Percentiles rank a stretch among this genome's conserved stretches.
These are phyloP conservation scores for Fusarium brevicatenulatum DNA, from an alignment of 2,329 filamentous ascomycete genomes.

Conservation along the genomic window DNA sequence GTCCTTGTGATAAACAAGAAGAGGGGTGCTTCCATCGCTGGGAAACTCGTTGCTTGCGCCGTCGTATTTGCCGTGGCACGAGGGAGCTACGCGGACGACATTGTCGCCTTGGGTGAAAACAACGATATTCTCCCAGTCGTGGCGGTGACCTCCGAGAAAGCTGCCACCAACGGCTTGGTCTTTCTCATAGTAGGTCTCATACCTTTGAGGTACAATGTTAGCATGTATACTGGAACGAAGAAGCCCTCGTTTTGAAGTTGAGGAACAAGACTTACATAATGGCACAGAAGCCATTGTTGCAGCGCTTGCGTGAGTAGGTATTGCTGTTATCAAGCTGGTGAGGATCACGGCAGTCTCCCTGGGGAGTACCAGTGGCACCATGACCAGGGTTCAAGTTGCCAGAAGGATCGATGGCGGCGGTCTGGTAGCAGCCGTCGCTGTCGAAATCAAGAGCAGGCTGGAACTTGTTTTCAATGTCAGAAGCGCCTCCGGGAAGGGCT, in stretches of 20 bases:
- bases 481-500: conserved; percentile 48
- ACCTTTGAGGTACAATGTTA: conserved; percentile 5
- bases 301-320: conserved; percentile 47
- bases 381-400: conserved; percentile 48
- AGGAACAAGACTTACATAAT: conserved; percentile 35
- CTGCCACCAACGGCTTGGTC: conserved; percentile 51
- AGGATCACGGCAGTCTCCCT: conserved; percentile 46
- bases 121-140: conserved; percentile 56
- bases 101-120: conserved; percentile 46
- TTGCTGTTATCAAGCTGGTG: conserved; percentile 47
- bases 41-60: conserved; percentile 39
- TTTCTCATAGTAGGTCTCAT: conserved; percentile 57
- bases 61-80: conserved; percentile 43
- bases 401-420: conserved; percentile 54
- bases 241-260: rapidly evolving
- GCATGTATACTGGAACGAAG: rapidly evolving
- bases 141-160: conserved; percentile 50
- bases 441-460: conserved; percentile 55
- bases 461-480: conserved; percentile 48
- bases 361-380: conserved; percentile 42
- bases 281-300: conserved; percentile 49
- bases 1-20: conserved; percentile 48
- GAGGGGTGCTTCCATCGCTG: conserved; percentile 32
- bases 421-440: conserved; percentile 56
- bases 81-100: conserved; percentile 44